Evolutionary conservation across 306 rosid genomes (phyloP).

Genomic region (Begonia peltatifolia): DNA sequence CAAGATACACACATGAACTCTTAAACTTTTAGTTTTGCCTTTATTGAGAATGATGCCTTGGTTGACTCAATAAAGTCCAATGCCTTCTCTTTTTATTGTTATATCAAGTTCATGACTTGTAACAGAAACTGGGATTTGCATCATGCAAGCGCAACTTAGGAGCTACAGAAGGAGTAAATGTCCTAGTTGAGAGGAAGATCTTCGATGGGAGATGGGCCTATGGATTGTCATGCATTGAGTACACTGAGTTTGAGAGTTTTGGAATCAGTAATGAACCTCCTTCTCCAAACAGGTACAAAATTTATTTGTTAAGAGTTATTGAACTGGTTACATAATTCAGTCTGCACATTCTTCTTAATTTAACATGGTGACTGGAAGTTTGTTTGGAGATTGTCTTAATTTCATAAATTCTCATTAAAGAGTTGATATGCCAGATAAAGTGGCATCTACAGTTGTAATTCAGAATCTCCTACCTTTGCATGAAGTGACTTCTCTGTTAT

Average conservation of each 20-base stretch:
- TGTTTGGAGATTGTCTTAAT: no score
- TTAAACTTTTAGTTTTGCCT: no score
- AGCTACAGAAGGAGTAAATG: slow-evolving; percentile 96
- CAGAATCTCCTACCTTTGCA: no score
- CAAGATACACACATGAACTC: not conserved
- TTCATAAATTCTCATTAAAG: no score
- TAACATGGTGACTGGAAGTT: no score
- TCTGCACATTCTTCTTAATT: no score
- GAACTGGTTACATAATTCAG: no score
- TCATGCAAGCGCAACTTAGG: slow-evolving; percentile 67
- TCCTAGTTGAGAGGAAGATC: slow-evolving; percentile 63
- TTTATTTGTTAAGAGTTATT: no score
- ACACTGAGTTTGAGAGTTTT: slow-evolving; percentile 83
- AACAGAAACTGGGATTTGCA: slow-evolving; percentile 91
- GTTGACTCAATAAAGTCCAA: slow-evolving; percentile 5
- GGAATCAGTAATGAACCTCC: slow-evolving; percentile 47
- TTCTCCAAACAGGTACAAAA: slow-evolving; percentile 27
- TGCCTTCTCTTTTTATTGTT: slow-evolving; percentile 3
- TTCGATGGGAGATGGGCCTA: slow-evolving; percentile 76
- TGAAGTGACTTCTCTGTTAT: no score
- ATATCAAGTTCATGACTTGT: slow-evolving; percentile 8
- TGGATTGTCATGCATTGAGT: slow-evolving; percentile 82
- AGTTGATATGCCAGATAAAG: no score
- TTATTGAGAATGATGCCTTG: not conserved
- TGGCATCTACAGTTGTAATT: no score